Percentiles rank a stretch among this genome's conserved stretches.
Evolutionary conservation across 352 stramenopile species (phyloP).

Genomic region (Halophytophthora polymorphica): DNA sequence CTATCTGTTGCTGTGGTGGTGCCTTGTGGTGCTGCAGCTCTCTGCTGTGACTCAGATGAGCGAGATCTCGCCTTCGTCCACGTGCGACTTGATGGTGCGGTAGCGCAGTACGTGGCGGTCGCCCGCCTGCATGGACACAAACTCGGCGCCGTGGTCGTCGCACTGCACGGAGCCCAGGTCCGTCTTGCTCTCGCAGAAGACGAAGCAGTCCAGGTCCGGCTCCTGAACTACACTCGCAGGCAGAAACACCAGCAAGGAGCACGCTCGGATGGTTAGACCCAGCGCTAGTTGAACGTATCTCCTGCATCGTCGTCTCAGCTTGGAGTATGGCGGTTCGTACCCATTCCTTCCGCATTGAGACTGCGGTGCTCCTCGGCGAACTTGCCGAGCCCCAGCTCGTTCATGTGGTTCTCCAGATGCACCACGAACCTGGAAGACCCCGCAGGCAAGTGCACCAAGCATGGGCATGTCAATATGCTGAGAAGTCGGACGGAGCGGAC

Average conservation of each 20-base stretch:
- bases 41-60: constrained; percentile 34
- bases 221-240: constrained; percentile 39
- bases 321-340: constrained; percentile 23
- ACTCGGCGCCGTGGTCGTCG: constrained; percentile 69
- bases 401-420: constrained; percentile 72
- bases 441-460: not conserved
- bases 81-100: constrained; percentile 46
- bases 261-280: not conserved
- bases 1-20: constrained; percentile 15
- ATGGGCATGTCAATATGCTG: constrained; percentile 1
- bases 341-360: constrained; percentile 63
- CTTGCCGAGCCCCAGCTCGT: constrained; percentile 57
- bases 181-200: constrained; percentile 74
- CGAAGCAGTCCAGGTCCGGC: constrained; percentile 75
- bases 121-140: constrained; percentile 48
- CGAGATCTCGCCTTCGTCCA: constrained; percentile 51
- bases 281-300: not conserved
- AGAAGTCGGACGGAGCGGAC: constrained; percentile 10
- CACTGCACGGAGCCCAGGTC: constrained; percentile 55
- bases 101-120: constrained; percentile 81
- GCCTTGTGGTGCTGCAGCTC: constrained; percentile 5
- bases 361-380: constrained; percentile 62
- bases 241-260: constrained; percentile 1
- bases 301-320: not conserved
- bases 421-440: constrained; percentile 35